phyloP scores from a whole-genome alignment of 306 rosid species.

The cucumber (Cucumis sativus) region Cucumber_9930_V3 NC_026658.2:5101501-5102000 shows the following conservation, averaged over 20 bases:
- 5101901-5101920: not conserved
- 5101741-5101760: no score
- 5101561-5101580: not conserved
- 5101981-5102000: not conserved
- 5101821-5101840: not conserved
- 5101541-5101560: not conserved
- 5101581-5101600: not conserved
- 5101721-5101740: no score
- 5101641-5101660: not conserved
- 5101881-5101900: not conserved
- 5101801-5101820: not conserved
- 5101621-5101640: not conserved
- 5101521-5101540: constrained; percentile 99
- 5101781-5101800: not conserved
- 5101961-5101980: not conserved
- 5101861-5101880: not conserved
- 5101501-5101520: constrained; percentile 89
- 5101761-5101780: no score
- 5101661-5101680: no score
- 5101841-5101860: not conserved
- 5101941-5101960: not conserved
- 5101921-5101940: not conserved
- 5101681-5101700: no score
- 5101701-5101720: no score
- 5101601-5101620: not conserved